Evolutionary conservation across 2,329 filamentous ascomycete genomes (phyloP), one percentile per base, ranked within the genome.

Genomic region (Verticillium alfalfae): DNA sequence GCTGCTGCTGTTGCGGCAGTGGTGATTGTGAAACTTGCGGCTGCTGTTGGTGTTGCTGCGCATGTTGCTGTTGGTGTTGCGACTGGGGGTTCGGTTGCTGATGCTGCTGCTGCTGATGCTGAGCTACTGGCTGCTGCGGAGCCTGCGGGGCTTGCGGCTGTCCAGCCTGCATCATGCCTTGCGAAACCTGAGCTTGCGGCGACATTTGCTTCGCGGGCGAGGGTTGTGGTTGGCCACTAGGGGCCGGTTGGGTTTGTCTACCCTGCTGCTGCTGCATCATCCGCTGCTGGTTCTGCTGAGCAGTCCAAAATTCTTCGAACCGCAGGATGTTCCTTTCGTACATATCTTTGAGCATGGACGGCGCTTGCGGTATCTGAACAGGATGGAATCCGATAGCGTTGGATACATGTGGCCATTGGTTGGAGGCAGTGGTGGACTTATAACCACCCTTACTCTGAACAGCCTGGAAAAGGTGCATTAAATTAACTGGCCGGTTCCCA

Each of bases 401-500:
- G 1, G 91, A 88, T 60, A 97, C 81, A 58, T 87, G 83, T 1
- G 81, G 79, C 95, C 95, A 98, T 62, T 83, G 81, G 65, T 92
- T 91, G 31, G 81, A 80, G 31, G 84, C 82, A 0, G 86, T 88
- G 3, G 96, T 86, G 63, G 83, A 86, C 67, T 89, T 90, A 61
- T 89, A 95, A 5, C 93, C 93, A 31, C 91, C 91, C 68, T 90
- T 93, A 67, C 88, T 84, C 56, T 77, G 74, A 1, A 97, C 91
- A 0, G 86, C 80, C 64, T 89, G 86, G 73, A 96, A 98, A 3
- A 98, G 80, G 64, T 88, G 84, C 70, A 92, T 85, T 13, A 97
- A 76, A 68, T 89, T 89, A 41, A 98, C 81, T 0, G 84, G 84
- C 12, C 91, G 87, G 60, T 92, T 90, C 60, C 86, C 88, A 31